Evolutionary conservation across 805 yeast genomes (phyloP), one percentile per base, ranked within the genome.

Genomic region (Torulaspora indica): DNA sequence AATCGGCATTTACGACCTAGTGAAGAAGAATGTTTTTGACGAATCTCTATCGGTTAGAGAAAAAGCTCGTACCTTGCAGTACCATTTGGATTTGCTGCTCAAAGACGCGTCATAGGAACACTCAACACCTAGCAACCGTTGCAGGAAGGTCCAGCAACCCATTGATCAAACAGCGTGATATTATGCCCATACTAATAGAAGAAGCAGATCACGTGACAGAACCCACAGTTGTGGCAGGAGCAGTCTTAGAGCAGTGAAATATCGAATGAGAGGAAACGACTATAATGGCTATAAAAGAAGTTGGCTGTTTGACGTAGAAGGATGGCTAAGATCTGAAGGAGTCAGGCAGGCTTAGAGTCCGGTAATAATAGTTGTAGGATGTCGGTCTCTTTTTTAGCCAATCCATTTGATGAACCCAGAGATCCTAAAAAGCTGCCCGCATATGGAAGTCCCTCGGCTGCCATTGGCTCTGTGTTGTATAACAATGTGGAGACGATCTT

Each of bases 341-440:
- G 15, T 27, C 17, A 18, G 23, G 9, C 5, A 22, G 17, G 22
- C 28, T 25, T 25, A 25, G 7, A 8, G 8, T 23, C 25, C 25
- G 8, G 25, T 23, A 23, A 6, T 8, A 23, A 6, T 8, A 6
- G 25, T 23, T 12, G 5, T 15, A 10, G 8, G 12, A 52, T 52
- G 55, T 40, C 47, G 27, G 48, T 54, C n/a, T 47, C 56, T 12
- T 56, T 57, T 47, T 53, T 68, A 28, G 62, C 68, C 24, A 64
- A 74, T 38, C 87, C 88, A 7, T 82, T 81, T 60, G 87, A 85
- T 7, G 54, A 76, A 17, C 72, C 79, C n/a, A 67, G 74, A 15
- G 83, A 80, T 57, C 83, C 85, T 7, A 64, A 66, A 41, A 64
- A 70, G 29, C 57, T 81, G 35, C 70, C 74, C 9, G 69, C 67